Evolutionary conservation across 352 stramenopile species (phyloP).

Genomic region (Phytophthora sp.): DNA sequence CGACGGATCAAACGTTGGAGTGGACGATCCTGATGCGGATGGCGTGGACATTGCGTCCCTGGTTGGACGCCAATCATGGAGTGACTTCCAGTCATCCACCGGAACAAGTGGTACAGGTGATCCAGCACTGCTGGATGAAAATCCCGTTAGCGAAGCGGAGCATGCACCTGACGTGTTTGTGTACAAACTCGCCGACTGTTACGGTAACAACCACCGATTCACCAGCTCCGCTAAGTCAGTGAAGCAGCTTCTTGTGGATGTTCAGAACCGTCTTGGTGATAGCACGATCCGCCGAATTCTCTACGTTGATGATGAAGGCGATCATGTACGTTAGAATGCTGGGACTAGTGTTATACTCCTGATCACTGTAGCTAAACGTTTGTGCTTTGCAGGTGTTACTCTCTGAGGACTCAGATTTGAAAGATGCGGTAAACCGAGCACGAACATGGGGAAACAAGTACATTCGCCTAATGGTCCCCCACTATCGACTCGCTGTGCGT

Average conservation of each 20-base stretch:
- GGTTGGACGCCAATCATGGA: slow-evolving; percentile 50
- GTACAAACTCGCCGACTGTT: slow-evolving; percentile 85
- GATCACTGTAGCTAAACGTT: slow-evolving; percentile 1
- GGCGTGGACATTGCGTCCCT: slow-evolving; percentile 35
- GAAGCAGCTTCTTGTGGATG: slow-evolving; percentile 70
- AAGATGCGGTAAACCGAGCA: slow-evolving; percentile 77
- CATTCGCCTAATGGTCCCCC: slow-evolving; percentile 72
- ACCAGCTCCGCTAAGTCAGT: slow-evolving; percentile 82
- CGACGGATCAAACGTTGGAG: slow-evolving; percentile 37
- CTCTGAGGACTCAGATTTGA: slow-evolving; percentile 81
- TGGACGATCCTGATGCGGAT: slow-evolving; percentile 37
- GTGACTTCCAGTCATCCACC: slow-evolving; percentile 48
- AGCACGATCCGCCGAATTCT: slow-evolving; percentile 79
- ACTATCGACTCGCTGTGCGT: slow-evolving; percentile 50
- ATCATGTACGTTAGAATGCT: slow-evolving; percentile 53
- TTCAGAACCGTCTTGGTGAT: slow-evolving; percentile 76
- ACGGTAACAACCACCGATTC: slow-evolving; percentile 86
- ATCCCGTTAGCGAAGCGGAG: slow-evolving; percentile 36
- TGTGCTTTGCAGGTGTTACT: slow-evolving; percentile 59
- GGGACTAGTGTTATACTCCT: not conserved
- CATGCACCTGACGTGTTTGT: slow-evolving; percentile 66
- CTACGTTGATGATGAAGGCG: slow-evolving; percentile 84
- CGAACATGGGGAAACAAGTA: slow-evolving; percentile 87
- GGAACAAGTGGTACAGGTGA: slow-evolving; percentile 33
- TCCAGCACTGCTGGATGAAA: slow-evolving; percentile 28